Percentiles rank a stretch among this genome's conserved stretches.
phyloP scores from a whole-genome alignment of 1,284 basidiomycete species.

The Ganoderma resinaceum region DNA sequence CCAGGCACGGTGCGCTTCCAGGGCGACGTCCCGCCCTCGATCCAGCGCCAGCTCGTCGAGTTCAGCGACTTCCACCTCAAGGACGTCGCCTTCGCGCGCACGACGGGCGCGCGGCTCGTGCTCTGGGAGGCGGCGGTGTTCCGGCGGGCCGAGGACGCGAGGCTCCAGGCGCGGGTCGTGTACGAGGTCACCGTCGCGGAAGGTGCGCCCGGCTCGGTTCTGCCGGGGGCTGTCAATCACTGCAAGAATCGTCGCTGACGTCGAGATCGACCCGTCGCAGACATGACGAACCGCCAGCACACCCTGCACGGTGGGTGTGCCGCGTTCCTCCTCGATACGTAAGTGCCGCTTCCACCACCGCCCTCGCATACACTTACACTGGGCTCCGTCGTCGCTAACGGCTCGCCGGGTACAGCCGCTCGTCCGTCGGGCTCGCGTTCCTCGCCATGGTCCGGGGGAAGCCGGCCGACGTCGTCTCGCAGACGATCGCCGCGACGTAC shows the following conservation, averaged over 20 bases:
- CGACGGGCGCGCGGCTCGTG: conserved; percentile 15
- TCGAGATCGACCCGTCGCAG: conserved; percentile 16
- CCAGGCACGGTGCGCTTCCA: conserved; percentile 13
- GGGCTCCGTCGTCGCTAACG: no score
- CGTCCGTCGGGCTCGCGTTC: conserved; percentile 47
- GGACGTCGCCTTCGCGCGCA: conserved; percentile 15
- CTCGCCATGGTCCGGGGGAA: conserved; percentile 46
- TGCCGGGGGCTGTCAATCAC: no score
- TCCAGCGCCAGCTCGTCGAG: conserved; percentile 19
- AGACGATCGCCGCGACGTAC: conserved; percentile 57
- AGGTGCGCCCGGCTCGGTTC: neutral
- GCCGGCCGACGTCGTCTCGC: conserved; percentile 49
- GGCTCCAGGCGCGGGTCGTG: conserved; percentile 17
- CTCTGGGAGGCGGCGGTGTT: conserved; percentile 19
- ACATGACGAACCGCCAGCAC: conserved; percentile 34
- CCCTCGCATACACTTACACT: no score
- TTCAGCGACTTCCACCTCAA: conserved; percentile 23
- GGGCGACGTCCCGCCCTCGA: conserved; percentile 15
- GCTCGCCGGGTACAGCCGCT: conserved; percentile 49
- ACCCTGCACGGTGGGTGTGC: conserved; percentile 36
- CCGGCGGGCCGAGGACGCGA: conserved; percentile 20
- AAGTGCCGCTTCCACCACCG: no score
- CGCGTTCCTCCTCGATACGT: conserved; percentile 33
- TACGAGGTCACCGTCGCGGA: conserved; percentile 17
- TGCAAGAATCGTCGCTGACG: neutral